Percentiles rank a stretch among this genome's conserved stretches.
Conservation (phyloP, 2,329 filamentous ascomycete species). For the Penicillium sp. region DNA sequence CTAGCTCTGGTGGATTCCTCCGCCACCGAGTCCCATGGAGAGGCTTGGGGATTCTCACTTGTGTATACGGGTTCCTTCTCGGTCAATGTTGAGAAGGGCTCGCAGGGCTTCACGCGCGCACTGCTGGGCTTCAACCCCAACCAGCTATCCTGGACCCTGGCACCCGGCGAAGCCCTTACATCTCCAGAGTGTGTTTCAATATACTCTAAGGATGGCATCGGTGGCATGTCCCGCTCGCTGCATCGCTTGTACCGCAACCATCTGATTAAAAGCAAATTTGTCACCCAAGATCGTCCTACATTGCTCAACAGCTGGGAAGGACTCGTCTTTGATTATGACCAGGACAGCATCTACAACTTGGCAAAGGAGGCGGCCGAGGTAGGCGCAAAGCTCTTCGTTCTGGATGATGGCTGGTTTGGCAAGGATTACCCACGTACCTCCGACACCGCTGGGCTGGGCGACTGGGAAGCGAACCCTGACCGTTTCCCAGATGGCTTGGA, state of each 20-base stretch:
- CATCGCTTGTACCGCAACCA: conserved; percentile 63
- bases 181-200: conserved; percentile 64
- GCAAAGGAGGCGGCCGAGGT: conserved; percentile 58
- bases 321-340: conserved; percentile 58
- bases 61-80: conserved; percentile 65
- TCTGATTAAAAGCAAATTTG: conserved; percentile 58
- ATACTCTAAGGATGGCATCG: conserved; percentile 59
- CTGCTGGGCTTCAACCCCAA: conserved; percentile 61
- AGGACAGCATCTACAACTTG: conserved; percentile 55
- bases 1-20: conserved; percentile 56
- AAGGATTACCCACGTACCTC: conserved; percentile 59
- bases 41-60: conserved; percentile 65
- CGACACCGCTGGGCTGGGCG: conserved; percentile 60
- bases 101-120: conserved; percentile 61
- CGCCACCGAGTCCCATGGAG: conserved; percentile 60
- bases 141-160: conserved; percentile 59
- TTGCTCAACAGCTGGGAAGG: conserved; percentile 68
- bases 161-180: conserved; percentile 56
- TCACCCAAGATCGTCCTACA: conserved; percentile 52
- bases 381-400: conserved; percentile 63
- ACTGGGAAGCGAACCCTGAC: conserved; percentile 60
- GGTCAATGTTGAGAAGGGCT: conserved; percentile 61
- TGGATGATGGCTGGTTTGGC: conserved; percentile 69
- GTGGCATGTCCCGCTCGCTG: conserved; percentile 61
- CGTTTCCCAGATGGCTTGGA: conserved; percentile 60